phyloP scores from a whole-genome alignment of 2,329 filamentous ascomycete genomes.

The Byssochlamys sp. region DNA sequence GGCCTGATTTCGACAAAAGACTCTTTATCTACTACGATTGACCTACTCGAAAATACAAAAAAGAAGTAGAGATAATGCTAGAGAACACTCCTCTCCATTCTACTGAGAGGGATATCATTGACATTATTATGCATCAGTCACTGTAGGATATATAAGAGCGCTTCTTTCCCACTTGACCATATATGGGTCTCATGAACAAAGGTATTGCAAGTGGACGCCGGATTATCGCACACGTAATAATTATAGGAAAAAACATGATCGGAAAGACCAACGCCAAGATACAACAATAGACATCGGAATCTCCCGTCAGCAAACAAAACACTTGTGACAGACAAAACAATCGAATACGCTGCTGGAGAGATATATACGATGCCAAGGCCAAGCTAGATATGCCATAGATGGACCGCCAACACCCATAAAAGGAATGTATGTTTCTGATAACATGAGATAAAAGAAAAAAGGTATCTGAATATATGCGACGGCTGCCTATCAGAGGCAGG shows the following conservation, averaged over 20 bases:
- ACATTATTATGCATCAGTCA: neutral
- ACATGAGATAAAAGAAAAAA: neutral
- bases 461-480: neutral
- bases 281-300: neutral
- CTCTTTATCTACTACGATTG: too few species aligned
- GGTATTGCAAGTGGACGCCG: neutral
- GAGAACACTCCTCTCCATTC: neutral
- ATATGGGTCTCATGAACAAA: neutral
- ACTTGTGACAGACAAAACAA: neutral
- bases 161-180: neutral
- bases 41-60: too few species aligned
- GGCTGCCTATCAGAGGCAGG: neutral
- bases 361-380: neutral
- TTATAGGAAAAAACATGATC: neutral
- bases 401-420: neutral
- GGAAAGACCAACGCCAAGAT: neutral
- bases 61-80: too few species aligned
- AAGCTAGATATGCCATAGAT: neutral
- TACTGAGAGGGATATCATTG: neutral
- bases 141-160: neutral
- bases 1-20: too few species aligned
- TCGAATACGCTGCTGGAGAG: neutral
- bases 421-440: neutral
- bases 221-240: neutral
- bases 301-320: neutral